Base-by-base conservation (phyloP, 345 rosid species). In the Eucalyptus cloeziana region DNA sequence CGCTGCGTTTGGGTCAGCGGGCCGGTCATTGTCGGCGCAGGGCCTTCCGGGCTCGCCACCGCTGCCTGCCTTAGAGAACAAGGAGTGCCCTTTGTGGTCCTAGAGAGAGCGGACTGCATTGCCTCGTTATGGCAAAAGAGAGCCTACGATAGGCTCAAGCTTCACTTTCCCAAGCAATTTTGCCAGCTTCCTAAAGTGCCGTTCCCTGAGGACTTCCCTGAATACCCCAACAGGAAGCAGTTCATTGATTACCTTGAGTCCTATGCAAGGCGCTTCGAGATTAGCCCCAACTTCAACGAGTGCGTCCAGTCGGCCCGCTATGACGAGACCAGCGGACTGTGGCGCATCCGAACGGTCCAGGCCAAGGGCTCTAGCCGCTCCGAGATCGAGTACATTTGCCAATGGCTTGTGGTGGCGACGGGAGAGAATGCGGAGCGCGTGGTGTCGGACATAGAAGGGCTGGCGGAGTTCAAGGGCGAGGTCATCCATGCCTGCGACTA, bases 331-430 rank as follows among this genome's bases (percentile, higher is more conserved):
- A 80, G 90, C 44, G 94, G 93, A 24, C 87, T 91, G 30, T 94
- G 95, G 95, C 90, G 91, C 47, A 94, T 94, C 69, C 91, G 87
- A 89, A 94, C 93, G 6, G 88, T 86, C 33, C 83, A 88, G 58
- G 9, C 60, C 49, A 21, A 91, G 85, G 52, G 69, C 49, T 10
- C 60, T 12, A 85, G n/a, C 22, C 8, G 86, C 71, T 49, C 83
- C 58, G 94, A 92, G 91, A 90, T 88, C 5, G 94, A 93, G 90
- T 94, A 93, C 89, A 87, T 92, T n/a, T 91, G 95, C 91, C 90
- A 90, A 90, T 94, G 95, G 94, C 86, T 94, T 80, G 94, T 94
- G 87, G 94, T 92, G 62, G 94, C 95, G 22, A 94, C 95, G 3
- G 95, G 95, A 24, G 95, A 94, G 90, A 87, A 94, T 83, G 92